Base-by-base conservation (phyloP, 352 stramenopile genomes). In the Globisporangium alternatum region DNA sequence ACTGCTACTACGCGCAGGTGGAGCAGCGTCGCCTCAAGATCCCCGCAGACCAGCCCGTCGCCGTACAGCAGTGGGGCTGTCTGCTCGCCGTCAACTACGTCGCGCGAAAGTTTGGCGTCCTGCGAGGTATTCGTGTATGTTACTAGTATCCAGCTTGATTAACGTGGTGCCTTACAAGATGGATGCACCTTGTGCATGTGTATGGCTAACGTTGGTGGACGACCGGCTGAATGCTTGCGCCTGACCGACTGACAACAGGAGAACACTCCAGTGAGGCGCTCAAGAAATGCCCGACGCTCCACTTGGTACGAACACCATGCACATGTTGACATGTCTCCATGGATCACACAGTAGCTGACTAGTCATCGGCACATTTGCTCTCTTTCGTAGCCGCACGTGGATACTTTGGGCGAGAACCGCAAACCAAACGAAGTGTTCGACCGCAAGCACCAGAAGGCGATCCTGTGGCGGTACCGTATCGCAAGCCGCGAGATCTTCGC, bases 1-100 rank as follows among this genome's bases (percentile, higher is more conserved):
- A 96, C 73, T 96, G 86, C 75, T 96, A 93, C 74, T 96, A 96
- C 62, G 83, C 86, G 61, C 86, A 94, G 69, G 88, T 96, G 37
- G 88, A 96, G 67, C 76, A 90, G 58, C 77, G 76, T 12, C 76
- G 88, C 5, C 83, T 94, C n/a, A 54, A 75, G 0, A 89, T 96
- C 55, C 74, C 79, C 19, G 72, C 77, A 30, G 74, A 77, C 0
- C 56, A 89, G 56, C 88, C 88, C 2, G 62, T 94, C 45, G 88
- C 86, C 1, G 88, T 91, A 53, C 88, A 96, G 69, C 88, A 96
- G 64, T 96, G 88, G 88, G 84, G 85, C 17, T 86, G 67, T 79
- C 64, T 95, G 54, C 74, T 95, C 55, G 87, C 87, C 22, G 86
- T 95, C 57, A 95, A 95, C 71, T 93, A 95, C 67, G 75, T 78